Evolutionary conservation across 257 asterid genomes (phyloP).

Genomic region (Lycium barbarum): DNA sequence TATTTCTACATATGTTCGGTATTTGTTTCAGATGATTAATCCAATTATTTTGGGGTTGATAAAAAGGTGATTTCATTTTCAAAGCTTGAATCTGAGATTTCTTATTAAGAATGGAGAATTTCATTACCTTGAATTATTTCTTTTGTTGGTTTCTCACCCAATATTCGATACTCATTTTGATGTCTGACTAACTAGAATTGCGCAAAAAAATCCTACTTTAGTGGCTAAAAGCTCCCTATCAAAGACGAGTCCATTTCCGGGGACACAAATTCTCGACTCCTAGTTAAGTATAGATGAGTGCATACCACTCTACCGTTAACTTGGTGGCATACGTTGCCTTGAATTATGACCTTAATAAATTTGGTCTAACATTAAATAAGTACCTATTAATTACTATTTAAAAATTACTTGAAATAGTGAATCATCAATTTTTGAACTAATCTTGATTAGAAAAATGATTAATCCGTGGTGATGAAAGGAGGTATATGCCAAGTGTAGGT

Average conservation of each 20-base stretch:
- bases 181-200: too few species aligned
- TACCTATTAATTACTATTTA: background rate
- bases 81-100: too few species aligned
- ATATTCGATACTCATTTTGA: too few species aligned
- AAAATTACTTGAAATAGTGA: background rate
- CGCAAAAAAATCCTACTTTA: too few species aligned
- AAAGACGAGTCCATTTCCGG: background rate
- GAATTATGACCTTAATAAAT: background rate
- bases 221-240: background rate
- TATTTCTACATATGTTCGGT: background rate
- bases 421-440: background rate
- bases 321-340: background rate
- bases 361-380: background rate
- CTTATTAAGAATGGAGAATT: too few species aligned
- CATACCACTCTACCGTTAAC: background rate
- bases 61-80: too few species aligned
- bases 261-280: rapidly evolving
- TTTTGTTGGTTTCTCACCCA: too few species aligned
- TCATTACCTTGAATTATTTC: too few species aligned
- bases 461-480: background rate
- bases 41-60: too few species aligned
- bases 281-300: rapidly evolving
- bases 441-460: background rate
- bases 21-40: background rate
- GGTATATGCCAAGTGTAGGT: slow-evolving; percentile 1